Conservation (phyloP, 1,284 basidiomycete genomes). For the Amylostereum chailletii region DNA sequence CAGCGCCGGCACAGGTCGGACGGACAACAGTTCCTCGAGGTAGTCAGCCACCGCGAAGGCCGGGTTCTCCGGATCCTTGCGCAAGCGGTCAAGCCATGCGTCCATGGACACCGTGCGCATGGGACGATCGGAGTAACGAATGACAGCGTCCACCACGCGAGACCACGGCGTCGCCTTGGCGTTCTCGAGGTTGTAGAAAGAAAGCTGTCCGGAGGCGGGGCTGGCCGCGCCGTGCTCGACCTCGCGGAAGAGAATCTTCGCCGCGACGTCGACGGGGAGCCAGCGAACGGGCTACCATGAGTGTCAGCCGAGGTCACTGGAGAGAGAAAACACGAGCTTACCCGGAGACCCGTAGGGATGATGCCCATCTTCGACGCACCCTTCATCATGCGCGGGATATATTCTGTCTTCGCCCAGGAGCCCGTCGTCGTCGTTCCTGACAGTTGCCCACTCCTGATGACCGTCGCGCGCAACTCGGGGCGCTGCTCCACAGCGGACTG, state of each 20-base stretch:
- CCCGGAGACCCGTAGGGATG: slow-evolving; percentile 10
- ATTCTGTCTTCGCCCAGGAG: slow-evolving; percentile 14
- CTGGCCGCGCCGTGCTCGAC: not conserved
- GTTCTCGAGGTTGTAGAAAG: slow-evolving; percentile 4
- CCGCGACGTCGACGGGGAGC: slow-evolving; percentile 11
- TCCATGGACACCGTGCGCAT: not conserved
- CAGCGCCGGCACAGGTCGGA: not conserved
- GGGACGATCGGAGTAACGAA: not conserved
- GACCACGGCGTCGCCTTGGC: not conserved
- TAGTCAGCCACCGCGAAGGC: not conserved
- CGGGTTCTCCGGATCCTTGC: not conserved
- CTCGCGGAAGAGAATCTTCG: not conserved
- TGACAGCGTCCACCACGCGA: not conserved
- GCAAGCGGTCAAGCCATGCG: not conserved
- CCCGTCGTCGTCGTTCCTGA: slow-evolving; percentile 11
- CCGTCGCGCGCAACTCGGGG: slow-evolving; percentile 7
- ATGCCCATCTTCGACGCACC: slow-evolving; percentile 8
- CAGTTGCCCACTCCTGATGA: slow-evolving; percentile 15
- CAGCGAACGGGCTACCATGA: slow-evolving; percentile 7
- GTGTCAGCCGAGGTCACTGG: not conserved
- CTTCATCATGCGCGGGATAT: slow-evolving; percentile 14
- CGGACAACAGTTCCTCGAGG: not conserved
- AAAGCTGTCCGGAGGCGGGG: not conserved
- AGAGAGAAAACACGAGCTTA: slow-evolving; percentile 2
- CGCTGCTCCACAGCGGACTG: slow-evolving; percentile 6